Percentiles rank a stretch among this genome's conserved stretches.
Evolutionary conservation across 2,329 filamentous ascomycete species (phyloP).

Genomic region (Sporothrix protearum): DNA sequence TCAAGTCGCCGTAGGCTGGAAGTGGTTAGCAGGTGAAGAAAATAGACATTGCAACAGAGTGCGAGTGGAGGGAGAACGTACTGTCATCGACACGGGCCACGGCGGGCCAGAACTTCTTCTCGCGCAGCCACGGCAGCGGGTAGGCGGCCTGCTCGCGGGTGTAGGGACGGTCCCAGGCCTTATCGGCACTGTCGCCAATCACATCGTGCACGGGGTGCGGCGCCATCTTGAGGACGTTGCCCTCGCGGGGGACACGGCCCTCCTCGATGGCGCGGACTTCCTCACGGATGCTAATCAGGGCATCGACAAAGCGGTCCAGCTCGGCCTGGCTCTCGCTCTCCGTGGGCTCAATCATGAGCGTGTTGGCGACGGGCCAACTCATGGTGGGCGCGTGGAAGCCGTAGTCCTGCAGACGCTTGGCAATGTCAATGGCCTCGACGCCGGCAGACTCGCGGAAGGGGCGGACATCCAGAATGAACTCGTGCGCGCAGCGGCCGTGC

Average conservation of each 20-base stretch:
- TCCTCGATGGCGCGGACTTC: slow-evolving; percentile 84
- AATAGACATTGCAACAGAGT: background rate
- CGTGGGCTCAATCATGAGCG: slow-evolving; percentile 96
- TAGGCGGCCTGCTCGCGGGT: slow-evolving; percentile 80
- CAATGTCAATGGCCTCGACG: slow-evolving; percentile 89
- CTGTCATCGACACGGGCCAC: slow-evolving; percentile 85
- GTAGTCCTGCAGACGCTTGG: slow-evolving; percentile 94
- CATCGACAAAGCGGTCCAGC: slow-evolving; percentile 88
- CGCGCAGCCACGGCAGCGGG: slow-evolving; percentile 72
- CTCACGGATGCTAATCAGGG: slow-evolving; percentile 76
- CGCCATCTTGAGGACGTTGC: slow-evolving; percentile 83
- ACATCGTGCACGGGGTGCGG: slow-evolving; percentile 84
- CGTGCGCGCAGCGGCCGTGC: slow-evolving; percentile 85
- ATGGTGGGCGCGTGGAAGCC: slow-evolving; percentile 97
- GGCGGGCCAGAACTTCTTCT: slow-evolving; percentile 98
- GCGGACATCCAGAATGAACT: slow-evolving; percentile 91
- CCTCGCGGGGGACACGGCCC: slow-evolving; percentile 67
- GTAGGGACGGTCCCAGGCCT: slow-evolving; percentile 77
- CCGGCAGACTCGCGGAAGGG: slow-evolving; percentile 78
- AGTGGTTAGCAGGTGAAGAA: slow-evolving; percentile 27
- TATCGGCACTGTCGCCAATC: slow-evolving; percentile 49
- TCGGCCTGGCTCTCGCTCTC: slow-evolving; percentile 91
- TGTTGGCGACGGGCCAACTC: slow-evolving; percentile 93
- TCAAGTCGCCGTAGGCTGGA: slow-evolving; percentile 79
- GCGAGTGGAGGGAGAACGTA: slow-evolving; percentile 48